A percentile compares a stretch with the other conserved stretches of the same genome.
phyloP scores from a whole-genome alignment of 257 asterid species.

The Solanum neorickii region DNA sequence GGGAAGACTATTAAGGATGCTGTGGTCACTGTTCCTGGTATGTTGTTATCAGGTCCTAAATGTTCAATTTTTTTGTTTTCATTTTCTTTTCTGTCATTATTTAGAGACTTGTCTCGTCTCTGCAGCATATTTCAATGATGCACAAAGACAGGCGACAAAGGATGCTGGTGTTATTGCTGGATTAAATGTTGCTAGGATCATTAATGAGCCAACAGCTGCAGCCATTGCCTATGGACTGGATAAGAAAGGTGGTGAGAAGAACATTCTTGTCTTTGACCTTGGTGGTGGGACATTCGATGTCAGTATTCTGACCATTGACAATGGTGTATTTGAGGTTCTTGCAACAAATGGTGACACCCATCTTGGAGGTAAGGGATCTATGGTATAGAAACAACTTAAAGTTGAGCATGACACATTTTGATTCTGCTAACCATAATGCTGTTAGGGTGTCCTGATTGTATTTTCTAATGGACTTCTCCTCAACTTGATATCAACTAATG shows the following conservation, averaged over 20 bases:
- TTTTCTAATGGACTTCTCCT: background rate
- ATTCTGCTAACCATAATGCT: background rate
- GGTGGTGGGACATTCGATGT: slow-evolving; percentile 99
- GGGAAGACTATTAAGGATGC: slow-evolving; percentile 91
- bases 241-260: slow-evolving; percentile 90
- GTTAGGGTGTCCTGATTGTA: background rate
- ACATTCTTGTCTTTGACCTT: slow-evolving; percentile 89
- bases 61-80: background rate
- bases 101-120: background rate
- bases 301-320: slow-evolving; percentile 88
- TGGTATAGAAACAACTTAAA: background rate
- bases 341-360: slow-evolving; percentile 96
- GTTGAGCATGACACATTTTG: background rate
- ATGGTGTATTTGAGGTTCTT: slow-evolving; percentile 96
- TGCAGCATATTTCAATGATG: slow-evolving; percentile 92
- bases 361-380: slow-evolving; percentile 65
- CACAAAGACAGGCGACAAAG: slow-evolving; percentile 93
- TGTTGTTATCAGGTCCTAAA: background rate
- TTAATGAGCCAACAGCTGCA: slow-evolving; percentile 94
- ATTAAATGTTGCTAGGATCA: slow-evolving; percentile 78
- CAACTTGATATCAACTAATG: background rate
- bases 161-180: slow-evolving; percentile 94
- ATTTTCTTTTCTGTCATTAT: background rate
- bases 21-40: slow-evolving; percentile 94
- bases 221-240: slow-evolving; percentile 95